Evolutionary conservation across 345 rosid genomes (phyloP).

Genomic region (Eucalyptus shirleyi): DNA sequence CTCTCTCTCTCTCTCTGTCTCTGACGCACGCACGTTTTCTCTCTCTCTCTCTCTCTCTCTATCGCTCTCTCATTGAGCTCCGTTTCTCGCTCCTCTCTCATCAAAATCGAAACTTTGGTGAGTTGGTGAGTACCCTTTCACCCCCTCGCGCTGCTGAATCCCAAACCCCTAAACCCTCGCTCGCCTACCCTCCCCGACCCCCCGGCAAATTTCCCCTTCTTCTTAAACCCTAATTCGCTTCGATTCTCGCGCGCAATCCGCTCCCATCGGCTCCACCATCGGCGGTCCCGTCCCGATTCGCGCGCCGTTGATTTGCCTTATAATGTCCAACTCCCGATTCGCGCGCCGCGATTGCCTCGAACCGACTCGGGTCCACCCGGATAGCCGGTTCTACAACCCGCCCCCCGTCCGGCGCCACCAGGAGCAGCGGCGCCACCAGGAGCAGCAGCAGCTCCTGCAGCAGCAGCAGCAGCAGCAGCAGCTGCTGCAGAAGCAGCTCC

Average conservation of each 20-base stretch:
- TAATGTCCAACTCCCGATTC: constrained; percentile 27
- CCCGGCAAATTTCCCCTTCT: not conserved
- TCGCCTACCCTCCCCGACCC: not conserved
- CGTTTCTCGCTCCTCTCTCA: not conserved
- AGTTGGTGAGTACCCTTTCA: not conserved
- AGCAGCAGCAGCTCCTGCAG: constrained; percentile 2
- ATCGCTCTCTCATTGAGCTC: not conserved
- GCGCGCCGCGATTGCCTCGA: not conserved
- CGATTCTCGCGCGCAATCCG: not conserved
- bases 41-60: not conserved
- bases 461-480: not conserved
- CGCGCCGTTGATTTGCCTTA: not conserved
- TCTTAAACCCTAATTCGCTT: not conserved
- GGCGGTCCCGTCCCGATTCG: not conserved
- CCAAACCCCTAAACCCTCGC: not conserved
- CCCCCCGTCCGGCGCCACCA: constrained; percentile 24
- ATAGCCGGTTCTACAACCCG: constrained; percentile 24
- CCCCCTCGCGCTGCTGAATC: not conserved
- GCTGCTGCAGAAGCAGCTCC: not conserved
- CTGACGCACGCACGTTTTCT: not conserved
- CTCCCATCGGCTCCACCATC: not conserved
- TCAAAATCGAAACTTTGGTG: not conserved
- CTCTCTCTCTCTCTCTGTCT: not conserved
- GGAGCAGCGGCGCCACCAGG: constrained; percentile 18
- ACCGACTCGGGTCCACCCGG: constrained; percentile 13